A percentile compares a stretch with the other conserved stretches of the same genome.
phyloP scores from a whole-genome alignment of 139 green algal genomes.

The Trebouxia sp. region DNA sequence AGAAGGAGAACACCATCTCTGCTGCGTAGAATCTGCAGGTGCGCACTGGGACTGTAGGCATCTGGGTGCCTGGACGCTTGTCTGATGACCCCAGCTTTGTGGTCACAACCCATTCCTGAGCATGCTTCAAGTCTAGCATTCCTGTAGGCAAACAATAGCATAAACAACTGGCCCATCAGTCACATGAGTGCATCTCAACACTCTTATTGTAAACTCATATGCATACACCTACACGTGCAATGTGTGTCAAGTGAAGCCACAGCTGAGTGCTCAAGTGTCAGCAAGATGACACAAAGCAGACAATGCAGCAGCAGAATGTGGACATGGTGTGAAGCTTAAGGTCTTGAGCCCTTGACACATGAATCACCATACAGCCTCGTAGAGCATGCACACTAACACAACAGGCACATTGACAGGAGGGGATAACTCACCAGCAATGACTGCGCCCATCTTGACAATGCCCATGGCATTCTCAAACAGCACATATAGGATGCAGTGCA shows the following conservation, averaged over 20 bases:
- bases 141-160: constrained; percentile 32
- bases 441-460: constrained; percentile 83
- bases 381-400: neutral
- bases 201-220: too few relatives aligned
- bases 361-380: neutral
- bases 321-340: neutral
- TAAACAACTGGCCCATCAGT: neutral
- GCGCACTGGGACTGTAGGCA: constrained; percentile 25
- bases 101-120: constrained; percentile 89
- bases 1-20: constrained; percentile 69
- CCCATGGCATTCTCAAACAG: constrained; percentile 92
- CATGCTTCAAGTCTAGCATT: constrained; percentile 69
- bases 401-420: neutral
- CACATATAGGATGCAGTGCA: constrained; percentile 77
- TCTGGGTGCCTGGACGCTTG: constrained; percentile 50
- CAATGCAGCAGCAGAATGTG: neutral
- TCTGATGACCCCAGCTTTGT: constrained; percentile 73
- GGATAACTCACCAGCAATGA: constrained; percentile 52
- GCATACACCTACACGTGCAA: too few relatives aligned
- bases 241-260: too few relatives aligned
- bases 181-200: neutral
- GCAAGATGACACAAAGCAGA: neutral
- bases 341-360: too few relatives aligned
- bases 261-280: neutral
- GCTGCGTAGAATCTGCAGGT: constrained; percentile 61